Evolutionary conservation across 2,329 filamentous ascomycete species (phyloP).

Genomic region (Aspergillus tamarii): DNA sequence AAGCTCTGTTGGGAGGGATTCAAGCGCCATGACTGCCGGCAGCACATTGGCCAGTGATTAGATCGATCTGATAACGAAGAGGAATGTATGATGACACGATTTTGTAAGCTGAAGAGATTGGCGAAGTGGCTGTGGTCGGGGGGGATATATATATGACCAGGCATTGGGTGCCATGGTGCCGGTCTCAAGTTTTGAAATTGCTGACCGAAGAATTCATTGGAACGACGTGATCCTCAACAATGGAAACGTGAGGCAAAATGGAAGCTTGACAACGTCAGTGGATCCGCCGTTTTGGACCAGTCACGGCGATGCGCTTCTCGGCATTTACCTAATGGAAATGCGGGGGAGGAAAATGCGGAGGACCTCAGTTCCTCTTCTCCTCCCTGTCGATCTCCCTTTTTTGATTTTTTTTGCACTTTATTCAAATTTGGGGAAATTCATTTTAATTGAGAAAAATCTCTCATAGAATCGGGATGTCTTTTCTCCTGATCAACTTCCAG

Average conservation of each 20-base stretch:
- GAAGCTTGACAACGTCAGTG: conserved; percentile 4
- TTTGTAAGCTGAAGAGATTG: neutral
- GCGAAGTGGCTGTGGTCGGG: neutral
- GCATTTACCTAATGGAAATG: conserved; percentile 2
- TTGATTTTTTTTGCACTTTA: too few species aligned
- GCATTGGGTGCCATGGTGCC: neutral
- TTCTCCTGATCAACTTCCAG: neutral
- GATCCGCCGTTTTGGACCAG: neutral
- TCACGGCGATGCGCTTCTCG: neutral
- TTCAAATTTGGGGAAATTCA: neutral
- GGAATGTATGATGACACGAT: neutral
- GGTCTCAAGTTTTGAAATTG: neutral
- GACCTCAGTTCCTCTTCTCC: neutral
- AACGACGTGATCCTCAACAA: neutral
- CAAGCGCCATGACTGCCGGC: conserved; percentile 15
- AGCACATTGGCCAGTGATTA: neutral
- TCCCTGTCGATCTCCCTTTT: neutral
- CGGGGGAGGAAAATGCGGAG: neutral
- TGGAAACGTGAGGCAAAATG: neutral
- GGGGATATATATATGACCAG: neutral
- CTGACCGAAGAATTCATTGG: neutral
- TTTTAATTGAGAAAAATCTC: neutral
- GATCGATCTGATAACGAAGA: neutral
- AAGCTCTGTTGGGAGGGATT: conserved; percentile 19
- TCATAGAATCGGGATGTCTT: neutral